Base-by-base conservation (phyloP, 139 green algal species). In the Chlorella ohadii region DNA sequence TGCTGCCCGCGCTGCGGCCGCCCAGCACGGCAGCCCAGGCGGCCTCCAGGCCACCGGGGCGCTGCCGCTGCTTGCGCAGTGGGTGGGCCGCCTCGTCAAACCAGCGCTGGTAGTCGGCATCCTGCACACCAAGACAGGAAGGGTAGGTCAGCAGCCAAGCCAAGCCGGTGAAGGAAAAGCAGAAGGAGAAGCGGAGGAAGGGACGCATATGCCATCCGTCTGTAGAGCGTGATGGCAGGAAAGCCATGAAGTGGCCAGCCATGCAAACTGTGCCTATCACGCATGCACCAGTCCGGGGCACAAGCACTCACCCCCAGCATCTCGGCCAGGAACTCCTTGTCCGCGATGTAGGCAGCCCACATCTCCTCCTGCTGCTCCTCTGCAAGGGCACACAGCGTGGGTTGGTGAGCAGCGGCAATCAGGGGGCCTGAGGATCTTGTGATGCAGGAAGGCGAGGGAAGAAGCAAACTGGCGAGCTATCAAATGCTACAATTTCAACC, bases 241-340 rank as follows among this genome's bases (percentile, higher is more conserved):
- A 3, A 38, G 71, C 4, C 23, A 33, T 25, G 68, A 6, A 28
- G 3, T 16, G 23, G 28, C 25, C 17, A 61, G 22, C 7, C 12
- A 13, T 19, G 31, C 33, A 51, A 38, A 0, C 33, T 65, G 55
- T 15, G 22, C 47, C 33, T 25, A 4, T 34, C 17, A 51, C 2
- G 38, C 33, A 44, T 0, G 47, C 31, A 36, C 23, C 28, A 72
- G 31, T 68, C 28, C 36, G 28, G 13, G 4, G 27, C 38, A 28
- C 27, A 28, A 31, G 16, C 39, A 59, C 81, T 55, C 64, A 87
- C 86, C 73, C 82, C 86, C 72, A 90, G 76, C 82, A 90, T 76
- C 63, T 90, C 86, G 1, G 79, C 51, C 36, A 90, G n/a, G 25
- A 78, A 78, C 57, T 90, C 86, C 65, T 90, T 90, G 75, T 90